Conservation (phyloP, 106 monocot species). For the Dendrobium officinale region DNA sequence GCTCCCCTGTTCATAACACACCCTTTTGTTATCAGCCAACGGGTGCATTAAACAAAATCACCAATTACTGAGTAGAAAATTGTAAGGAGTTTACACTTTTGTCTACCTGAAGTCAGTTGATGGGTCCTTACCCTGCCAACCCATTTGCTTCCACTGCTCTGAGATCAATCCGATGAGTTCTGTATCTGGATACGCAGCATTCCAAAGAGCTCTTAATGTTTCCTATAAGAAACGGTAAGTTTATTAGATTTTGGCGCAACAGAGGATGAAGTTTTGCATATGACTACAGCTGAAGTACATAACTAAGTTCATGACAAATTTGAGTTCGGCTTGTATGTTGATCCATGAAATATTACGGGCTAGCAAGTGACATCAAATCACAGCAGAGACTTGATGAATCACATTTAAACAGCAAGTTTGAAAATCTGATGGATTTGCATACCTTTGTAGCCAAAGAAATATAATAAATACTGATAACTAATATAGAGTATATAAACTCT, state of each 20-base stretch:
- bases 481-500: too few species aligned
- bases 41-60: background rate
- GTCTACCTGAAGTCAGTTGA: conserved; percentile 91
- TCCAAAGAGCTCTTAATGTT: conserved; percentile 68
- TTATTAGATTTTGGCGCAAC: background rate
- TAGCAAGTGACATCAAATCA: too few species aligned
- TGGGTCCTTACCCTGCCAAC: conserved; percentile 96
- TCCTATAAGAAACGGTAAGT: conserved; percentile 26
- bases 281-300: too few species aligned
- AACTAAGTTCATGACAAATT: too few species aligned
- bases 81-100: background rate
- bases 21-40: background rate
- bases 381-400: too few species aligned
- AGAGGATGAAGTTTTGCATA: background rate
- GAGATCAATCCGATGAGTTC: conserved; percentile 73
- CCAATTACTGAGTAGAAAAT: background rate
- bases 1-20: conserved; percentile 22
- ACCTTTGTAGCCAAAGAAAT: too few species aligned
- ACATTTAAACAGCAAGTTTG: too few species aligned
- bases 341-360: too few species aligned
- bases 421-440: too few species aligned
- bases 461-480: too few species aligned
- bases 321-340: too few species aligned
- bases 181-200: conserved; percentile 58
- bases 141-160: conserved; percentile 98